Conservation (phyloP, 345 rosid genomes). For the Citrus unshiu region DNA sequence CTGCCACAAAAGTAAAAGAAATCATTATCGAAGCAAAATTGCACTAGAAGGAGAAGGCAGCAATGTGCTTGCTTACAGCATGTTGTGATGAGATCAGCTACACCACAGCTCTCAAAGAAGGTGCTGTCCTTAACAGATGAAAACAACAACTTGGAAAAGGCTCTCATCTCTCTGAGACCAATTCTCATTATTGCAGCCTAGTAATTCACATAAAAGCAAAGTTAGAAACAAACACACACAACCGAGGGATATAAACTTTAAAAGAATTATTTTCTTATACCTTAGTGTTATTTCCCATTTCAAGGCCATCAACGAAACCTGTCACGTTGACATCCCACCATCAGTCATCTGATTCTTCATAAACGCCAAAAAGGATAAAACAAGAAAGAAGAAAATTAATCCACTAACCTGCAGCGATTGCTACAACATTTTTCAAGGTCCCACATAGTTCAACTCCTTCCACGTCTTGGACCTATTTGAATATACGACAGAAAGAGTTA, state of each 20-base stretch:
- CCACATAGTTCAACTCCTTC: constrained; percentile 98
- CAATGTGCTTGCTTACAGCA: constrained; percentile 57
- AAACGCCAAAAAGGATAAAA: not conserved
- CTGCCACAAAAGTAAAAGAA: constrained; percentile 32
- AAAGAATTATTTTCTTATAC: constrained; percentile 27
- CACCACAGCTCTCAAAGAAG: constrained; percentile 96
- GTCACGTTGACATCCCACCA: constrained; percentile 11
- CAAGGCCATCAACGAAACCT: constrained; percentile 94
- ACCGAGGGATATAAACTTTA: not conserved
- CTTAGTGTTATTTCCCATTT: constrained; percentile 97
- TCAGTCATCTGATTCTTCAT: not conserved
- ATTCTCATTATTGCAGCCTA: constrained; percentile 99
- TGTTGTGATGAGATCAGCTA: constrained; percentile 91
- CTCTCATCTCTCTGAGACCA: constrained; percentile 92
- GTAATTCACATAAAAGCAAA: constrained; percentile 4
- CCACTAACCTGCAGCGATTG: constrained; percentile 73
- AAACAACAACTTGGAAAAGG: constrained; percentile 76
- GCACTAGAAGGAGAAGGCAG: not conserved
- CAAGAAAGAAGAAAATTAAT: not conserved
- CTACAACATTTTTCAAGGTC: constrained; percentile 95
- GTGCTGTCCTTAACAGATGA: constrained; percentile 82
- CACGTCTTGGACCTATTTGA: constrained; percentile 74
- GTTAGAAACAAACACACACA: not conserved
- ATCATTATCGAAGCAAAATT: constrained; percentile 4
- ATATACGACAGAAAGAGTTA: not conserved